phyloP scores from a whole-genome alignment of 164 flowering plant species.

The Echeveria elegans region DNA sequence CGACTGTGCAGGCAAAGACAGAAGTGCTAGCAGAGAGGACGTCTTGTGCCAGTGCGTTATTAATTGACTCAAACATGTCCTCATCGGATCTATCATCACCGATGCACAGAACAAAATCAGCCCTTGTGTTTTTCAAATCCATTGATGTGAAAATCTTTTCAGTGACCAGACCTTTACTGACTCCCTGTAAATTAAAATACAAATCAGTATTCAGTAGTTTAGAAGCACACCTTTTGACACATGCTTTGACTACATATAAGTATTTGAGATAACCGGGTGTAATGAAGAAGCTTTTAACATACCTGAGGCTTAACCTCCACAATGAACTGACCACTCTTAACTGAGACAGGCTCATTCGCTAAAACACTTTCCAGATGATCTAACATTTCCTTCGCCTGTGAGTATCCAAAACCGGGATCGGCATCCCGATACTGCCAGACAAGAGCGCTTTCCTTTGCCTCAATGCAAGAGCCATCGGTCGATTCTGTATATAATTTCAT shows the following conservation, averaged over 20 bases:
- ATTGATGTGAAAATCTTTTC: conserved; percentile 36
- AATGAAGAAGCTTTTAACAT: background rate
- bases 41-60: conserved; percentile 17
- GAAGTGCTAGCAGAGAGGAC: conserved; percentile 23
- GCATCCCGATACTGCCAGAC: too few relatives aligned
- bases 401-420: too few relatives aligned
- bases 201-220: too few relatives aligned
- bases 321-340: conserved; percentile 45
- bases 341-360: conserved; percentile 53
- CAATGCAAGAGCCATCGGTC: too few relatives aligned
- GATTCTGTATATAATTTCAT: too few relatives aligned
- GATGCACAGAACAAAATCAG: too few relatives aligned
- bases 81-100: conserved; percentile 56
- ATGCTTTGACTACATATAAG: too few relatives aligned
- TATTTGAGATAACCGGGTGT: too few relatives aligned
- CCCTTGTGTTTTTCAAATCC: conserved; percentile 22
- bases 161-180: conserved; percentile 40
- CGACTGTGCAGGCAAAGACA: conserved; percentile 53
- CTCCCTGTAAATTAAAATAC: conserved; percentile 25
- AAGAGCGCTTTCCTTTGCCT: too few relatives aligned
- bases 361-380: too few relatives aligned
- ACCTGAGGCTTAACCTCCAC: conserved; percentile 62
- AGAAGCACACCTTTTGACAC: background rate
- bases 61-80: conserved; percentile 48
- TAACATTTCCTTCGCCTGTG: too few relatives aligned